Evolutionary conservation across 1,284 basidiomycete species (phyloP), one percentile per base, ranked within the genome.

Genomic region (Chondrostereum purpureum): DNA sequence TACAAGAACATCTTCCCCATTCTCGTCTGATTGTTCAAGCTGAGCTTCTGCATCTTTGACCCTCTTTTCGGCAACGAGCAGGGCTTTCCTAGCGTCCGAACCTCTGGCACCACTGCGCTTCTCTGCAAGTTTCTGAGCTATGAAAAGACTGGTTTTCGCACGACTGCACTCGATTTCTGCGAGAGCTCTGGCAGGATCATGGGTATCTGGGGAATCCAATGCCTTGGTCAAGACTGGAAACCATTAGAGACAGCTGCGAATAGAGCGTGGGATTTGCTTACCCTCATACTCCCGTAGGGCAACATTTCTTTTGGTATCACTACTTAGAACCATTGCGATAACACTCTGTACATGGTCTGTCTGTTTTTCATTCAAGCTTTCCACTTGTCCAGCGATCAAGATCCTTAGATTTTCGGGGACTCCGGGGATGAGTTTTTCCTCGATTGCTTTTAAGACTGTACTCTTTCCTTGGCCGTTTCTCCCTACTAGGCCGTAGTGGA

Each of bases 31-130:
- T n/a, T n/a, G n/a, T n/a, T n/a, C n/a, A n/a, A n/a, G n/a, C 38
- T 61, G 49, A 20, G 48, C 50, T 36, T 51, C 51, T 12, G 58
- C 48, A 22, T 59, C 54, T 38, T 53, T 60, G 5, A 76, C 58
- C 14, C 62, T 58, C n/a, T 64, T 65, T 53, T 84, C 80, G 1
- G 70, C 68, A 12, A 63, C 63, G 33, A 81, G 62, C 35, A 79
- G 66, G 6, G 71, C 72, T 53, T 77, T 75, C 44, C 82, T 66
- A 6, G 83, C 83, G 42, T 72, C 70, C 18, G 72, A 67, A 0
- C 81, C 83, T 21, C 80, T 62, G 5, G 80, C 72, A 0, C 83
- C 82, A 19, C 75, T 79, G 37, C 81, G 64, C 47, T 77, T 67
- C 3, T 66, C 57, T 0, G 83, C 81, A 5, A 77, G 67, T 53